Evolutionary conservation across 2,329 filamentous ascomycete genomes (phyloP).

Genomic region (Penicillium olsonii): DNA sequence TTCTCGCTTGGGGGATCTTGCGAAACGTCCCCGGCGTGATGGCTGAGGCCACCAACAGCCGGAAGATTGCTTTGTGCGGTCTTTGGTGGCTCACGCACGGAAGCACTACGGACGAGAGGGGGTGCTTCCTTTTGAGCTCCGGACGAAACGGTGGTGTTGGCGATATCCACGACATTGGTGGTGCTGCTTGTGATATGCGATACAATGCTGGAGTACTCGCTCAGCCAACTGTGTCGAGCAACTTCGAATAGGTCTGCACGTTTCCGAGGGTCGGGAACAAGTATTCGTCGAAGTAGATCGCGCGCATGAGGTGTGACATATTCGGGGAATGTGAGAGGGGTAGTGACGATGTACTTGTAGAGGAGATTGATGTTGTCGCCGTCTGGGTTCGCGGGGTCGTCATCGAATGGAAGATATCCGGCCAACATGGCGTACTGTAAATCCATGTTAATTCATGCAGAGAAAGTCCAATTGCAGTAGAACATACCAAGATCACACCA

Average conservation of each 20-base stretch:
- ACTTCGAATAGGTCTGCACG: constrained; percentile 96
- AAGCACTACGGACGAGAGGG: constrained; percentile 78
- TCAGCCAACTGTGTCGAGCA: constrained; percentile 95
- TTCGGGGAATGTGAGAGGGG: constrained; percentile 95
- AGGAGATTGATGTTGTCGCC: constrained; percentile 98
- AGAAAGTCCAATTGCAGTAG: neutral
- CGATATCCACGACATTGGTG: constrained; percentile 81
- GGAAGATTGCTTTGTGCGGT: constrained; percentile 52
- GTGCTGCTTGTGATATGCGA: constrained; percentile 96
- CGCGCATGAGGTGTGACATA: constrained; percentile 96
- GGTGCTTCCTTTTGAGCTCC: constrained; percentile 59
- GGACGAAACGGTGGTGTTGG: constrained; percentile 70
- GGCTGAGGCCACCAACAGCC: constrained; percentile 62
- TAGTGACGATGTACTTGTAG: constrained; percentile 99
- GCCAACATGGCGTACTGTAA: constrained; percentile 94
- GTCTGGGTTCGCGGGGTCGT: constrained; percentile 96
- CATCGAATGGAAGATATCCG: constrained; percentile 95
- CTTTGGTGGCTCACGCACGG: constrained; percentile 84
- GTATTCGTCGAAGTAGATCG: constrained; percentile 86
- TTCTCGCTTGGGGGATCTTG: constrained; percentile 64
- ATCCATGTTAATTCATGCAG: neutral
- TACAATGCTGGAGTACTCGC: constrained; percentile 94
- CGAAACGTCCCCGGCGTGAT: constrained; percentile 75
- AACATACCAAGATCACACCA: constrained; percentile 88
- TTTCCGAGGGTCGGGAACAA: constrained; percentile 93